These are phyloP conservation scores for Rhizophlyctis rosea DNA, from an alignment of 192 early-diverging fungal genomes.

Conservation along the genomic window DNA sequence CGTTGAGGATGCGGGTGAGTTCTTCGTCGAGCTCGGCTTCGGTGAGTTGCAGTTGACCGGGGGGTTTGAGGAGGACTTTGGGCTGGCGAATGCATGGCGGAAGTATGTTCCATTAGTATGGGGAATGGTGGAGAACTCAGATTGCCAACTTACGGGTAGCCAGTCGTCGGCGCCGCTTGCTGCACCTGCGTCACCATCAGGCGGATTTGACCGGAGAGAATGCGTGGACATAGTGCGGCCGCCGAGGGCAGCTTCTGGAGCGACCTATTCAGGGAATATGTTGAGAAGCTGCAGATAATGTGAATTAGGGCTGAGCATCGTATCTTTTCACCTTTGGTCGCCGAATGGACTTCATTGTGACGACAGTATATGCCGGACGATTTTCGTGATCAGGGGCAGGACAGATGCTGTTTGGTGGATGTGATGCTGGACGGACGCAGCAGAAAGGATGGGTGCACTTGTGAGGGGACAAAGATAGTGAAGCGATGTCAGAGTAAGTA, in stretches of 20 bases:
- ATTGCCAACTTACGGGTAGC: conserved; percentile 44
- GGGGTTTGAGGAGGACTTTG: conserved; percentile 60
- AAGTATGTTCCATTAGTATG: neutral
- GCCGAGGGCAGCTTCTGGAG: neutral
- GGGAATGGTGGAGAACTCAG: conserved; percentile 7
- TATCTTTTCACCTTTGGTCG: too few relatives aligned
- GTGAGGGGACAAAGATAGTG: too few relatives aligned
- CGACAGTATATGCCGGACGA: too few relatives aligned
- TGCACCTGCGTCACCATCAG: conserved; percentile 20
- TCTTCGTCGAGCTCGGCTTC: conserved; percentile 60
- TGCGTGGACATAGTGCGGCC: conserved; percentile 40
- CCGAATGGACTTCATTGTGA: too few relatives aligned
- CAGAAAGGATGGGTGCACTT: too few relatives aligned
- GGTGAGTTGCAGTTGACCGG: conserved; percentile 49
- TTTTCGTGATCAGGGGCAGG: too few relatives aligned
- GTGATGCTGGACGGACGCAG: too few relatives aligned
- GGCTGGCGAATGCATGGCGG: conserved; percentile 31
- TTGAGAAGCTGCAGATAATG: too few relatives aligned
- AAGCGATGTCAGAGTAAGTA: too few relatives aligned
- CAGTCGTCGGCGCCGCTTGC: conserved; percentile 45
- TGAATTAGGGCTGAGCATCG: too few relatives aligned
- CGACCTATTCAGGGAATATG: too few relatives aligned
- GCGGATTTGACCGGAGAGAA: conserved; percentile 34
- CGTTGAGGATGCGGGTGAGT: conserved; percentile 60
- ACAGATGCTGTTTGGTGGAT: too few relatives aligned